Evolutionary conservation across 148 eudicot genomes (phyloP).

Genomic region (Dianthus caryophyllus): DNA sequence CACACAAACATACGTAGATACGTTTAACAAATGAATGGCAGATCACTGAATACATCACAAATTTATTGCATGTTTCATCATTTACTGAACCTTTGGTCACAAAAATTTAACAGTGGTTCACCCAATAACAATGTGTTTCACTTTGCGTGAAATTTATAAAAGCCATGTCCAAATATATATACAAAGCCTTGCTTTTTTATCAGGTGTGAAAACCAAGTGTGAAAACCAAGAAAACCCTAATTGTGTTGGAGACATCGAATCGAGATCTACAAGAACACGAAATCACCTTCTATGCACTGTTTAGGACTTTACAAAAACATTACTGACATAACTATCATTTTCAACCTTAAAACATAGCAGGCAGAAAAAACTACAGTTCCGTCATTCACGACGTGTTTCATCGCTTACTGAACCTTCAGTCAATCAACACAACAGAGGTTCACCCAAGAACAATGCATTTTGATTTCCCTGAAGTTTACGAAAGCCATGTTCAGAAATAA

Average conservation of each 20-base stretch:
- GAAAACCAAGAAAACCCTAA: neutral
- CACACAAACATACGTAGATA: too few species aligned
- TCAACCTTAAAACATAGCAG: too few species aligned
- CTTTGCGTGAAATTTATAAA: conserved; percentile 25
- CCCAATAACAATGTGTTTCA: conserved; percentile 26
- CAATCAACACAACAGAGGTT: conserved; percentile 23
- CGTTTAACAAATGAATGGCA: too few species aligned
- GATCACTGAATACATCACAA: too few species aligned
- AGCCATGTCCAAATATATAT: conserved; percentile 30
- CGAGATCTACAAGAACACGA: neutral
- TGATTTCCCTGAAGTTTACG: conserved; percentile 28
- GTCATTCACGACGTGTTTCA: neutral
- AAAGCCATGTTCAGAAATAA: conserved; percentile 36
- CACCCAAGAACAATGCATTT: conserved; percentile 35
- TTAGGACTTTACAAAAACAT: too few species aligned
- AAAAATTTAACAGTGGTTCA: conserved; percentile 23
- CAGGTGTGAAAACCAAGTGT: conserved; percentile 29
- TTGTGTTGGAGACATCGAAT: neutral
- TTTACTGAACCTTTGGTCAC: conserved; percentile 32
- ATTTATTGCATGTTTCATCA: conserved; percentile 5
- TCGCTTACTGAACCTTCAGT: conserved; percentile 30
- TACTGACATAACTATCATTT: too few species aligned
- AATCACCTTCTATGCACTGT: neutral
- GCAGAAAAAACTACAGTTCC: neutral
- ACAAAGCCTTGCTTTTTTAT: conserved; percentile 53